Percentiles rank a stretch among this genome's conserved stretches.
phyloP scores from a whole-genome alignment of 768 basidiomycete genomes.

The Naganishia friedmannii region DNA sequence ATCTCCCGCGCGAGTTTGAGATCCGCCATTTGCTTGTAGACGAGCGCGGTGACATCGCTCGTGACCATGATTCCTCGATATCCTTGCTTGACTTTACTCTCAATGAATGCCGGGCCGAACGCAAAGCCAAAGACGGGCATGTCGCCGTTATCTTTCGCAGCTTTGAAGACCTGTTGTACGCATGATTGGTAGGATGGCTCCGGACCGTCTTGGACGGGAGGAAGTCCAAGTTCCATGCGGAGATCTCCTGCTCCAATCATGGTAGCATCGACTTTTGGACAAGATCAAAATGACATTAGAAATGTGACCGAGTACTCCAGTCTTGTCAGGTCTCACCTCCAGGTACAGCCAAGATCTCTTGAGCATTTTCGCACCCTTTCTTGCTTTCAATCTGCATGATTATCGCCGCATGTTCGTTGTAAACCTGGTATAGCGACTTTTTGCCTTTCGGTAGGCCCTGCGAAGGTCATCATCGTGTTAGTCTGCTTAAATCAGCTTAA shows the following conservation, averaged over 20 bases:
- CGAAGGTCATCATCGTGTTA: not conserved
- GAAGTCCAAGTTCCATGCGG: conserved; percentile 16
- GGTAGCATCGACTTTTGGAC: conserved; percentile 2
- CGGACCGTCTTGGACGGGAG: conserved; percentile 10
- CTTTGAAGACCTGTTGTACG: conserved; percentile 18
- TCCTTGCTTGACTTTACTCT: conserved; percentile 24
- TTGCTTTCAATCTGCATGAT: conserved; percentile 27
- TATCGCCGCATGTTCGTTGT: conserved; percentile 20
- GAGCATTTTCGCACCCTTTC: conserved; percentile 10
- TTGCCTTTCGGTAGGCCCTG: conserved; percentile 21
- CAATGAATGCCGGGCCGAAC: conserved; percentile 16
- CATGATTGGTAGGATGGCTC: conserved; percentile 22
- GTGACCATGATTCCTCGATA: conserved; percentile 23
- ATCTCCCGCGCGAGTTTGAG: conserved; percentile 20
- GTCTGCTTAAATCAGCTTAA: not conserved
- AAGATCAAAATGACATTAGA: not conserved
- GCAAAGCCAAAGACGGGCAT: conserved; percentile 23
- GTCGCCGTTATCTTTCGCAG: conserved; percentile 15
- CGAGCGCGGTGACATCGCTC: conserved; percentile 16
- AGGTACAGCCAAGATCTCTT: conserved; percentile 23
- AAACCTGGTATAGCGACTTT: conserved; percentile 5
- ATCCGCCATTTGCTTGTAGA: conserved; percentile 22
- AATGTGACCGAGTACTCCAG: not conserved
- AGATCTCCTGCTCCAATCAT: conserved; percentile 23
- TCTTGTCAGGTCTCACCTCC: conserved; percentile 1